These are phyloP conservation scores for Esteya vermicola DNA, from an alignment of 2,329 filamentous ascomycete species.

Conservation along the genomic window DNA sequence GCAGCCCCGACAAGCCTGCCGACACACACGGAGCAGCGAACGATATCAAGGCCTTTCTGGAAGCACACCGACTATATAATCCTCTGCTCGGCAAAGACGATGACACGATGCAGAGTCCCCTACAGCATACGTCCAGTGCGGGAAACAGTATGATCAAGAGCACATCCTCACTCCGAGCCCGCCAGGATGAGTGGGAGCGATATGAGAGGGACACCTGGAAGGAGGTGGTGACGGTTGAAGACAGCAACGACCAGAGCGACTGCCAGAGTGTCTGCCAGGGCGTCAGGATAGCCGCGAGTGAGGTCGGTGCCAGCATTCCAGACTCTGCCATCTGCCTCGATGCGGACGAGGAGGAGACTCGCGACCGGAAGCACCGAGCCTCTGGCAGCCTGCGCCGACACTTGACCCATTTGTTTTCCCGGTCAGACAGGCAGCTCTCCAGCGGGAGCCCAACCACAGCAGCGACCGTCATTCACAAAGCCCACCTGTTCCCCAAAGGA, in stretches of 20 bases:
- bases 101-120: neutral
- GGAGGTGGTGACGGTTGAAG: neutral
- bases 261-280: too few relatives aligned
- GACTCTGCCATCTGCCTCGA: neutral
- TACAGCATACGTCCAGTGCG: neutral
- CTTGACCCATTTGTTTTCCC: too few relatives aligned
- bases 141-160: too few relatives aligned
- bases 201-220: neutral
- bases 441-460: neutral
- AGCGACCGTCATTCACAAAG: neutral
- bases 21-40: too few relatives aligned
- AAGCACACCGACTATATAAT: too few relatives aligned
- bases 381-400: too few relatives aligned
- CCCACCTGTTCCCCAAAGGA: neutral
- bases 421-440: neutral
- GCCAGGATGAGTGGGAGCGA: neutral
- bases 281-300: too few relatives aligned
- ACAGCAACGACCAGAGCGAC: too few relatives aligned
- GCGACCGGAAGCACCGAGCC: too few relatives aligned
- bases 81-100: too few relatives aligned
- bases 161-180: neutral
- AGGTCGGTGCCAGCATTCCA: neutral
- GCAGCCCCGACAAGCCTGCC: too few relatives aligned
- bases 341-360: neutral
- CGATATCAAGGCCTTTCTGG: too few relatives aligned